These are phyloP conservation scores for Purpureocillium lavendulum DNA, from an alignment of 2,329 filamentous ascomycete species.

Conservation along the genomic window DNA sequence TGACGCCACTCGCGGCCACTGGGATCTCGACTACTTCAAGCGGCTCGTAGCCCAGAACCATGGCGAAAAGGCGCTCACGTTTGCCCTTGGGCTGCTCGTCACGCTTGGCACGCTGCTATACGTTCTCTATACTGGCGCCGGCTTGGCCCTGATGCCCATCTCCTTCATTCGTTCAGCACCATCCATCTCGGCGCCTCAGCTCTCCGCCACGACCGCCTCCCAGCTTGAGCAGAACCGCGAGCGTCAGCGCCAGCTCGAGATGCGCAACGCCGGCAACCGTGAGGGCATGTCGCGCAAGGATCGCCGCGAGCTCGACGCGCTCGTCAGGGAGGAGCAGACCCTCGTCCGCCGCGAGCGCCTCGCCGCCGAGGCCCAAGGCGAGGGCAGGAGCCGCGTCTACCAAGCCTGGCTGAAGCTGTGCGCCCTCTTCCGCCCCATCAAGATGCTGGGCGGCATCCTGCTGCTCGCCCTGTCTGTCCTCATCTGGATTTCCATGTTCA, in stretches of 20 bases:
- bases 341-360: constrained; percentile 82
- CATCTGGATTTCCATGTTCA: constrained; percentile 85
- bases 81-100: constrained; percentile 80
- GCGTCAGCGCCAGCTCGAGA: constrained; percentile 83
- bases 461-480: constrained; percentile 67
- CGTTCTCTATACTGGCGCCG: constrained; percentile 78
- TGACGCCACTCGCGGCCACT: constrained; percentile 53
- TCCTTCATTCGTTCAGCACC: constrained; percentile 89
- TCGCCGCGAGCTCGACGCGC: constrained; percentile 75
- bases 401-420: constrained; percentile 72
- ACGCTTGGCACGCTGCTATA: constrained; percentile 82
- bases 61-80: constrained; percentile 86
- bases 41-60: constrained; percentile 69
- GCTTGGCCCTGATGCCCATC: constrained; percentile 80
- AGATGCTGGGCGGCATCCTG: constrained; percentile 75
- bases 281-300: constrained; percentile 77
- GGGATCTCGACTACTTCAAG: constrained; percentile 89
- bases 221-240: constrained; percentile 84
- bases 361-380: constrained; percentile 71
- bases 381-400: constrained; percentile 67
- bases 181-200: constrained; percentile 70
- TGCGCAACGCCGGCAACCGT: constrained; percentile 68
- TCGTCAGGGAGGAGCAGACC: constrained; percentile 86
- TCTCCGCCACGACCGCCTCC: constrained; percentile 68
- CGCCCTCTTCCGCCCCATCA: constrained; percentile 78